These are phyloP conservation scores for Rhododendron mucronatum DNA, from an alignment of 148 eudicot genomes.

Conservation along the genomic window DNA sequence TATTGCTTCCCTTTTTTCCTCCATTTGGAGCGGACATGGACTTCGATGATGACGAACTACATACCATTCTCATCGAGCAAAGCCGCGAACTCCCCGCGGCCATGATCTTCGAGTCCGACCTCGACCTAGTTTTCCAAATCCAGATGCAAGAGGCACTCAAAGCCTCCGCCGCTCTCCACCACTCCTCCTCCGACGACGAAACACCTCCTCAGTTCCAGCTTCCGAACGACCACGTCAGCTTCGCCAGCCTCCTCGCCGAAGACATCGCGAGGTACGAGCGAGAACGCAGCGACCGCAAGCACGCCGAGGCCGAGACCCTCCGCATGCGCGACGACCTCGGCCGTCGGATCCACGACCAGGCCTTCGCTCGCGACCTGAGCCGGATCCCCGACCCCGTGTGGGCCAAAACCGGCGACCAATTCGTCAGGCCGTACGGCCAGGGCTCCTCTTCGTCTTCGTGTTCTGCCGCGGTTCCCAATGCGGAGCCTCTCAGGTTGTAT, in stretches of 20 bases:
- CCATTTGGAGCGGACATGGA: conserved; percentile 7
- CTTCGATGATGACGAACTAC: conserved; percentile 17
- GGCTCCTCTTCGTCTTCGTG: conserved; percentile 11
- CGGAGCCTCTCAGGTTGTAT: conserved; percentile 34
- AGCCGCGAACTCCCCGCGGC: conserved; percentile 30
- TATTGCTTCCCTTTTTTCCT: not conserved
- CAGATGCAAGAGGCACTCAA: conserved; percentile 64
- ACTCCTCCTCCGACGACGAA: conserved; percentile 9
- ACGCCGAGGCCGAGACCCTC: conserved; percentile 19
- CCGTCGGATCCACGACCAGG: conserved; percentile 45
- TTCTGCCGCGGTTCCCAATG: not conserved
- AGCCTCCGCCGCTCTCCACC: conserved; percentile 41
- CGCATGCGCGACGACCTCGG: conserved; percentile 22
- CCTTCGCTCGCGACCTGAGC: conserved; percentile 35
- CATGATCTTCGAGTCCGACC: conserved; percentile 45
- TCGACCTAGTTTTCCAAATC: conserved; percentile 44
- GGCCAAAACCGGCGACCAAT: conserved; percentile 31
- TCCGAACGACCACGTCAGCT: not conserved
- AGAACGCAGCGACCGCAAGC: conserved; percentile 26
- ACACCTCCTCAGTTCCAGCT: not conserved
- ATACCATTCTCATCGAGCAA: conserved; percentile 28
- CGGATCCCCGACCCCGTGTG: conserved; percentile 40
- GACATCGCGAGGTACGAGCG: conserved; percentile 20
- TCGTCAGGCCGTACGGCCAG: conserved; percentile 38
- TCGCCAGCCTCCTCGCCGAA: not conserved